Base-by-base conservation (phyloP, 805 yeast genomes). In the Metschnikowia rubicola region DNA sequence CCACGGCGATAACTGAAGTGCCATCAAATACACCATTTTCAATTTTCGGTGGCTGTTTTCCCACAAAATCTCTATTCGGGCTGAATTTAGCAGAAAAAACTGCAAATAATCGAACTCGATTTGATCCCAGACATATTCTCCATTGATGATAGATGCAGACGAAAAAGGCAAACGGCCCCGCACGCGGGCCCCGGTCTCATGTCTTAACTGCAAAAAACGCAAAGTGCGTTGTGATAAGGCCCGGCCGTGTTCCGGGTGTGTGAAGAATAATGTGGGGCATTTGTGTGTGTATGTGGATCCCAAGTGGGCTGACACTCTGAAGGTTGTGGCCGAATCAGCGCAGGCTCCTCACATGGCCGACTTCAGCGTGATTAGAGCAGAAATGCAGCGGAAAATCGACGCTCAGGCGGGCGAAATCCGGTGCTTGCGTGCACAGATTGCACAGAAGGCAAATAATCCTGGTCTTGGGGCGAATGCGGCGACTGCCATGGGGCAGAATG, bases 191-290 rank as follows among this genome's bases (percentile, higher is more conserved):
- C 76, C 77, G 3, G 55, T 71, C 12, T 59, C 73, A 30, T 72
- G 77, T 49, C 57, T 68, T 37, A 66, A 66, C 43, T 72, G 77
- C 52, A 64, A 71, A 47, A 63, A 63, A 38, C 51, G 77, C 11
- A 71, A 71, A 54, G 77, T 72, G 54, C 70, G 68, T 48, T 72
- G 77, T 57, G 77, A 72, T 51, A 70, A 69, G 44, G 64, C 49
- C 17, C 59, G 62, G 41, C 77, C 77, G 3, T 72, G 77, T 53
- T 62, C 70, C 3, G 75, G 74, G 7, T 72, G 77, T 55, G 60
- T 66, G 10, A 62, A 61, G 45, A 68, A 72, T 49, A 70, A 70
- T 11, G 76, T 70, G 28, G 62, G 64, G 17, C 74, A 71, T 53
- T 49, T 67, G 21, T 72, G 77, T 47, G 66, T 65, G 37, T 72